phyloP scores from a whole-genome alignment of 345 rosid genomes.

The Gossypium stocksii region DNA sequence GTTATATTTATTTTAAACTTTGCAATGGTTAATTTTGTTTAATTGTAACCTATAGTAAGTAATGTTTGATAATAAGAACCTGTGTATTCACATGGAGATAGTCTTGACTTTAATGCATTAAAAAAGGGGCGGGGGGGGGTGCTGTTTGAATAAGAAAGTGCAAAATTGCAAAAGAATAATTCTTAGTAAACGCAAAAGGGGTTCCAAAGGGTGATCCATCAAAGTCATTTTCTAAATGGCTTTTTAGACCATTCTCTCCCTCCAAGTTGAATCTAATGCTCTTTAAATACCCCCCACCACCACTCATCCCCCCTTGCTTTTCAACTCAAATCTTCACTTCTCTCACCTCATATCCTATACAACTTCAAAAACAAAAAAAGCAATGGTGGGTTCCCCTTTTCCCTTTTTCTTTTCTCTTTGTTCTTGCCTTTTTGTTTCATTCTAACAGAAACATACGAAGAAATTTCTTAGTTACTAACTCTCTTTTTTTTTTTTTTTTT shows the following conservation, averaged over 20 bases:
- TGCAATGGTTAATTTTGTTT: no score
- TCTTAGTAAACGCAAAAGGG: slow-evolving; percentile 1
- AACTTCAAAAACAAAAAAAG: slow-evolving; percentile 12
- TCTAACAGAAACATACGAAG: background rate
- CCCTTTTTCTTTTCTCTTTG: background rate
- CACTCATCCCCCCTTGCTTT: slow-evolving; percentile 24
- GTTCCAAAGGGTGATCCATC: slow-evolving; percentile 1
- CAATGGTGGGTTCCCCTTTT: slow-evolving; percentile 57
- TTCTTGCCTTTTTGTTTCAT: background rate
- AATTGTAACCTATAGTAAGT: background rate
- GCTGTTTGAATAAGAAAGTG: slow-evolving; percentile 2
- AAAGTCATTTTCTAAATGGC: slow-evolving; percentile 44
- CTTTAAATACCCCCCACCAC: slow-evolving; percentile 43
- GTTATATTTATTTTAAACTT: no score
- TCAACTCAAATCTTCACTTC: slow-evolving; percentile 21
- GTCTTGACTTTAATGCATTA: background rate
- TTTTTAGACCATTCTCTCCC: slow-evolving; percentile 34
- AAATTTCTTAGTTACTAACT: background rate
- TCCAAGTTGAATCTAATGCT: slow-evolving; percentile 27
- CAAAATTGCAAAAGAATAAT: background rate
- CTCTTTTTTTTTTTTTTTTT: background rate
- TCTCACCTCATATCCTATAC: slow-evolving; percentile 24
- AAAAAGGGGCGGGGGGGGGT: background rate
- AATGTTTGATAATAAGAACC: background rate
- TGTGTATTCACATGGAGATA: background rate